Base-by-base conservation (phyloP, 2,329 filamentous ascomycete genomes). In the Microdochium nivale region DNA sequence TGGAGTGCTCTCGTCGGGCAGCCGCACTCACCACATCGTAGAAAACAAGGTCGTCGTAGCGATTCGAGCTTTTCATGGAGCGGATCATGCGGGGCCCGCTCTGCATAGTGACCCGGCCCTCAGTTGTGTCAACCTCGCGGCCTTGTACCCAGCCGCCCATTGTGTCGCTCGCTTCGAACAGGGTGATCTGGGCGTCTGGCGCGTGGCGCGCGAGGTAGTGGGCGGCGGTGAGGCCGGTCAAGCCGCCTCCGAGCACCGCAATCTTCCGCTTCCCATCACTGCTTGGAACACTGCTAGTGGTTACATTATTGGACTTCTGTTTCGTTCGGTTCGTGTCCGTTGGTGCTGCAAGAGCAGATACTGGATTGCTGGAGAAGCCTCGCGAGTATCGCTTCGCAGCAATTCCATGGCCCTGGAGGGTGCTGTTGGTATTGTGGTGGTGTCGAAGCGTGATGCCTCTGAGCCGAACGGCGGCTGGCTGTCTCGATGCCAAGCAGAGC, bases 41-140 rank as follows among this genome's bases (percentile, higher is more conserved):
- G 11, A 90, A 80, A 33, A 88, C 74, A 33, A 86, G 65, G 51
- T 86, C 84, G 60, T 84, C 81, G 54, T 76, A 79, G 43, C 71
- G 63, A 8, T 19, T 65, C 55, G 69, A 66, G 0, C 56, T 59
- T 32, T 61, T 54, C 58, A 64, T 57, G 68, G 80, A 71, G 53
- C 87, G 78, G 58, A 96, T 70, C 51, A 88, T 88, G 60, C 92
- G 80, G 23, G 94, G 88, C 0, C 92, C 94, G 58, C 82, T 80
- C 71, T 99, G 92, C 61, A 97, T 90, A 25, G 88, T 68, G 32
- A 96, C 79, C 2, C 62, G 3, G 16, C 81, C 87, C 35, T 78
- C 75, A 3, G 76, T 69, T 10, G 58, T 59, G 44, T 70, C 65
- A 7, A 19, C 10, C 3, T 19, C 19, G 19, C 16, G 8, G 14